Percentiles rank a stretch among this genome's conserved stretches.
phyloP scores from a whole-genome alignment of 2,329 filamentous ascomycete species.

The Neodidymelliopsis sp. region DNA sequence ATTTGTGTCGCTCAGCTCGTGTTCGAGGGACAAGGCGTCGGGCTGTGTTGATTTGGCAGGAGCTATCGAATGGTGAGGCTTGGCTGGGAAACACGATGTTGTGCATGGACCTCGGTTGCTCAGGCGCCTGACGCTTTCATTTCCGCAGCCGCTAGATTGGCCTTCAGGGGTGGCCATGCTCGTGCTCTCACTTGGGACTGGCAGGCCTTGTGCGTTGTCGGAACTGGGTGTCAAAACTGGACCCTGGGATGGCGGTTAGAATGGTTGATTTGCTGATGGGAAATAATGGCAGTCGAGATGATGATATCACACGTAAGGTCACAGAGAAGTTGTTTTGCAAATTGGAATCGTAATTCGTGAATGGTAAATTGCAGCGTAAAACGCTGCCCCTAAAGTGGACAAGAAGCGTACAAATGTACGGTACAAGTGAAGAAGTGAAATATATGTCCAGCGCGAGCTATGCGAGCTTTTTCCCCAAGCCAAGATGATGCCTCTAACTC shows the following conservation, averaged over 20 bases:
- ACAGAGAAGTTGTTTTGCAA: slow-evolving; percentile 5
- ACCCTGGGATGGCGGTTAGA: not conserved
- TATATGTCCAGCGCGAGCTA: slow-evolving; percentile 15
- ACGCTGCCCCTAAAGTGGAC: slow-evolving; percentile 21
- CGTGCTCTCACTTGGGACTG: slow-evolving; percentile 2
- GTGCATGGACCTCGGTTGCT: slow-evolving; percentile 9
- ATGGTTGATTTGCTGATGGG: not conserved
- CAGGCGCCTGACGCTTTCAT: slow-evolving; percentile 10
- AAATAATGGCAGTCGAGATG: not conserved
- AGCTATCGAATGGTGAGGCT: slow-evolving; percentile 13
- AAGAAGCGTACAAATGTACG: slow-evolving; percentile 35
- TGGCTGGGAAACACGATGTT: slow-evolving; percentile 9
- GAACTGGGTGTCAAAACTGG: not conserved
- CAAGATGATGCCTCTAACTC: slow-evolving; percentile 16
- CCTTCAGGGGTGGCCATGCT: slow-evolving; percentile 12
- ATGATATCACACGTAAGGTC: slow-evolving; percentile 9
- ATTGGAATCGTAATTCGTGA: slow-evolving; percentile 23
- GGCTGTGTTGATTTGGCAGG: slow-evolving; percentile 8
- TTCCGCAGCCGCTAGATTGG: slow-evolving; percentile 14
- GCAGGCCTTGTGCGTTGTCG: not conserved
- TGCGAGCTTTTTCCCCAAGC: slow-evolving; percentile 20
- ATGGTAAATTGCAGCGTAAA: slow-evolving; percentile 21
- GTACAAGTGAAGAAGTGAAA: slow-evolving; percentile 23
- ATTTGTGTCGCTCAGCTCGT: slow-evolving; percentile 8
- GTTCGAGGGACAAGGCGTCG: not conserved